Percentiles rank a stretch among this genome's conserved stretches.
Conservation (phyloP, 2,329 filamentous ascomycete genomes). For the Rhytidhysteron rufulum region DNA sequence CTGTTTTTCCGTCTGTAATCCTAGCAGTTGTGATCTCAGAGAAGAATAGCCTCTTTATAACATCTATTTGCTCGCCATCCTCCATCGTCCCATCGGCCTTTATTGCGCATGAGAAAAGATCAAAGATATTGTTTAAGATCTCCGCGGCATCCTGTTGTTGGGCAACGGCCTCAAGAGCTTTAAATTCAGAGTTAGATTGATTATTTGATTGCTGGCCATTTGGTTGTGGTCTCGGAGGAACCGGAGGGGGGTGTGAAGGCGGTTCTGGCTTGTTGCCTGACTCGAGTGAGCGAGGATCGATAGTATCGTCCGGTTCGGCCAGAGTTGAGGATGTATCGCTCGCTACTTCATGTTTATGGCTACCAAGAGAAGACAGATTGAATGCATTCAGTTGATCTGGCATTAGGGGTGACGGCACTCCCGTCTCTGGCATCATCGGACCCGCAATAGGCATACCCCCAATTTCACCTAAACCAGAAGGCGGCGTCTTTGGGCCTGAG, state of each 20-base stretch:
- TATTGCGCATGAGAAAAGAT: conserved; percentile 86
- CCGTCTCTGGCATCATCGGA: conserved; percentile 41
- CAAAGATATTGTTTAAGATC: conserved; percentile 88
- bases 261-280: conserved; percentile 24
- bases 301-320: conserved; percentile 8
- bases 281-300: conserved; percentile 12
- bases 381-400: conserved; percentile 20
- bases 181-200: conserved; percentile 26
- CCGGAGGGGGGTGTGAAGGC: conserved; percentile 52
- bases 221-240: conserved; percentile 51
- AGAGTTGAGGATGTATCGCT: conserved; percentile 19
- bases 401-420: conserved; percentile 1
- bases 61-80: conserved; percentile 74
- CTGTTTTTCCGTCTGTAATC: conserved; percentile 43
- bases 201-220: conserved; percentile 1
- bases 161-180: conserved; percentile 57
- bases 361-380: conserved; percentile 23
- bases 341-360: conserved; percentile 10
- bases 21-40: conserved; percentile 45
- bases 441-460: conserved; percentile 44
- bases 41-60: conserved; percentile 56
- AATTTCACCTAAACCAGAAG: conserved; percentile 39
- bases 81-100: conserved; percentile 62
- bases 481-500: conserved; percentile 12
- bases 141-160: conserved; percentile 91